Evolutionary conservation across 2,329 filamentous ascomycete species (phyloP).

Genomic region (Claviceps humidiphila): DNA sequence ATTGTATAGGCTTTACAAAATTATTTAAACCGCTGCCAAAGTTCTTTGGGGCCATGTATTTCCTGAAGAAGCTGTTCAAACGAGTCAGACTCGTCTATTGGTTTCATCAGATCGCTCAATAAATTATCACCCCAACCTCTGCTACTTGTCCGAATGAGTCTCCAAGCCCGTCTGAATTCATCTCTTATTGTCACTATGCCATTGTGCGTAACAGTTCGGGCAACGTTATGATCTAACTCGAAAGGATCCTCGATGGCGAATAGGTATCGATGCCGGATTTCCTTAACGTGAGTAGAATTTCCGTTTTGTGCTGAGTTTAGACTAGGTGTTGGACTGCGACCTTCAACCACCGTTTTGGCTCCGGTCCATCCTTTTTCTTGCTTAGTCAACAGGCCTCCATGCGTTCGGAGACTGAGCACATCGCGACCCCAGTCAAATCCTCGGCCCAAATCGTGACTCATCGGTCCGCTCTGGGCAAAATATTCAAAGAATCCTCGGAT

Average conservation of each 20-base stretch:
- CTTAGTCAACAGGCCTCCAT: constrained; percentile 59
- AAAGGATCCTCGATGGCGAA: constrained; percentile 91
- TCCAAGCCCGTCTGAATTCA: constrained; percentile 71
- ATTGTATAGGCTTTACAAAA: neutral
- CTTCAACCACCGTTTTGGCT: constrained; percentile 56
- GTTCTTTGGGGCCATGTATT: constrained; percentile 18
- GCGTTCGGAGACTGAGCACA: constrained; percentile 63
- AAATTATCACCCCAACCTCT: constrained; percentile 32
- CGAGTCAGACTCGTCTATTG: constrained; percentile 11
- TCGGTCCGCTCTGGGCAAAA: constrained; percentile 50
- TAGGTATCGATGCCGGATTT: constrained; percentile 67
- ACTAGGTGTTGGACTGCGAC: constrained; percentile 20
- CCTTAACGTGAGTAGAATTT: constrained; percentile 40
- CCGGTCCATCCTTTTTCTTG: constrained; percentile 73
- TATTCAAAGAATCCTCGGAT: constrained; percentile 82
- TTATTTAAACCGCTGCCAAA: constrained; percentile 1
- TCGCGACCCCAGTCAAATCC: constrained; percentile 72
- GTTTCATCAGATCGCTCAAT: constrained; percentile 34
- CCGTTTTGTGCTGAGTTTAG: constrained; percentile 5
- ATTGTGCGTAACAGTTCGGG: constrained; percentile 69
- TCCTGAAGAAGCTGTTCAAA: constrained; percentile 19
- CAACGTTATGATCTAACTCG: constrained; percentile 77
- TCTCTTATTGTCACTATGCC: constrained; percentile 73
- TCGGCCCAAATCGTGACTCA: constrained; percentile 35
- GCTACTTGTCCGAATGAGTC: constrained; percentile 47